Percentiles rank a stretch among this genome's conserved stretches.
Evolutionary conservation across 257 asterid species (phyloP).

Genomic region (Ajuga chamaepitys): DNA sequence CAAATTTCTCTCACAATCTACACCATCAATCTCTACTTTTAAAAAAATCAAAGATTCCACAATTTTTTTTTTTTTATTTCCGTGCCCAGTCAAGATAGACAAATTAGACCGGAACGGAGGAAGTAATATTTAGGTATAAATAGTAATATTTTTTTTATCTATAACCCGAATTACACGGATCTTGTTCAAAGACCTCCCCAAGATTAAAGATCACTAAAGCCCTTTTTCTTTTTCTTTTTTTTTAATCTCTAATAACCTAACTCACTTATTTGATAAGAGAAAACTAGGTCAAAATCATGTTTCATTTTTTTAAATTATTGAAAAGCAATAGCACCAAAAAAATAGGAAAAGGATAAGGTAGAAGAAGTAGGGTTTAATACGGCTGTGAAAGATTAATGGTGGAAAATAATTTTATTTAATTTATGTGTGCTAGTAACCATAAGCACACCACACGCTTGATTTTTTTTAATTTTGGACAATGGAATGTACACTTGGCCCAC

Average conservation of each 20-base stretch:
- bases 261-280: constrained; percentile 21
- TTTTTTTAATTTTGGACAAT: constrained; percentile 11
- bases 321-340: constrained; percentile 1
- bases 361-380: neutral
- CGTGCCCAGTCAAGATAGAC: too few species aligned
- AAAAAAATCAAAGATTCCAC: too few species aligned
- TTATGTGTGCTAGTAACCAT: constrained; percentile 7
- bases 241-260: constrained; percentile 1
- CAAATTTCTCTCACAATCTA: too few species aligned
- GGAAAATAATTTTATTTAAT: neutral
- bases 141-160: too few species aligned
- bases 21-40: too few species aligned
- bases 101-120: too few species aligned
- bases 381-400: neutral
- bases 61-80: too few species aligned
- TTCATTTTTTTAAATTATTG: constrained; percentile 3
- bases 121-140: too few species aligned
- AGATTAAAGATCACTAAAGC: too few species aligned
- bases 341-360: constrained; percentile 19
- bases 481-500: constrained; percentile 15
- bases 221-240: too few species aligned
- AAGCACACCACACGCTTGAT: constrained; percentile 11
- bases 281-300: neutral
- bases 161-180: too few species aligned
- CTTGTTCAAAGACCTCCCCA: too few species aligned